Evolutionary conservation across 1,284 basidiomycete genomes (phyloP).

Genomic region (Sanghuangporus baumii): DNA sequence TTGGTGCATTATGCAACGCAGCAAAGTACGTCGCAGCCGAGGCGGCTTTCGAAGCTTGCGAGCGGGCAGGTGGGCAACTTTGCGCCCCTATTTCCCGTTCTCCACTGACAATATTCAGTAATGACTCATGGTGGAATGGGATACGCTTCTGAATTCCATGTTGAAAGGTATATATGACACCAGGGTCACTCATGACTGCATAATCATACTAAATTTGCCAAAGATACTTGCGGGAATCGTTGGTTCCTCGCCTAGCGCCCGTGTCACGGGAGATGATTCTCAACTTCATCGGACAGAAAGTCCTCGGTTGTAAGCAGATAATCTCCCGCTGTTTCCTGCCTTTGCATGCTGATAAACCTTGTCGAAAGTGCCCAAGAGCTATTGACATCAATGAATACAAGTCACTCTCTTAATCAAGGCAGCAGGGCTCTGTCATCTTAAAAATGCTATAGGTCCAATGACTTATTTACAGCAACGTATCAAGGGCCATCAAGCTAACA

Average conservation of each 20-base stretch:
- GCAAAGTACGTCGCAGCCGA: constrained; percentile 29
- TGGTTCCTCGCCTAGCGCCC: constrained; percentile 27
- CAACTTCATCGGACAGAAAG: constrained; percentile 16
- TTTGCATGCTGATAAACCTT: background rate
- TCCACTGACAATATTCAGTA: constrained; percentile 17
- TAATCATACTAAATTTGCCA: background rate
- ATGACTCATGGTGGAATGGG: constrained; percentile 29
- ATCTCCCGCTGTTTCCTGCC: background rate
- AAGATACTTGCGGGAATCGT: constrained; percentile 24
- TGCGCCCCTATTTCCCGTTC: background rate
- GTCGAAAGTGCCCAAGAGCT: constrained; percentile 15
- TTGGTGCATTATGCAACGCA: constrained; percentile 28
- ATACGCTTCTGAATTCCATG: constrained; percentile 25
- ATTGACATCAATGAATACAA: constrained; percentile 1
- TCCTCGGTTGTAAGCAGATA: constrained; percentile 11
- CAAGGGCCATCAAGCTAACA: too few relatives aligned
- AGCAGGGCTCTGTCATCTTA: too few relatives aligned
- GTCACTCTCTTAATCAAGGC: too few relatives aligned
- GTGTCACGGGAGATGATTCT: constrained; percentile 28
- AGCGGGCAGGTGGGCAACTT: constrained; percentile 16
- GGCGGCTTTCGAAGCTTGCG: constrained; percentile 26
- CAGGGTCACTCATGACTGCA: background rate
- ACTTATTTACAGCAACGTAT: too few relatives aligned
- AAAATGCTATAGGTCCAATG: too few relatives aligned
- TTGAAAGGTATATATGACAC: constrained; percentile 12